Base-by-base conservation (phyloP, 163 green algal species). In the Coccomyxa subellipsoidea region DNA sequence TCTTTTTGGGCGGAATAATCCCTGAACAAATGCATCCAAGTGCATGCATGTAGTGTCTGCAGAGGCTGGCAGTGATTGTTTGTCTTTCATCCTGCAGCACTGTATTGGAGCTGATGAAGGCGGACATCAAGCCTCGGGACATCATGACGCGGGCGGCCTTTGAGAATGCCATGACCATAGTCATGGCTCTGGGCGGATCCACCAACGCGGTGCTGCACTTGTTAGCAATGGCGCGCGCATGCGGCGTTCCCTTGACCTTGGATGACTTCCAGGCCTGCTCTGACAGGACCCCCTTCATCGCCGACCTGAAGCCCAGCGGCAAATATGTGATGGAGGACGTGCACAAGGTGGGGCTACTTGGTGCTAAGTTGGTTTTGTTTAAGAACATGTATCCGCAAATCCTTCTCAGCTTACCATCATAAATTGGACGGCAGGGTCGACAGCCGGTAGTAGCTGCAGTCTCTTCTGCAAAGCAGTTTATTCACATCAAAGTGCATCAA, bases 121-220 rank as follows among this genome's bases (percentile, higher is more conserved):
- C 85, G 15, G 96, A 99, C 90, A 84, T 99, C 75, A 98, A 97
- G 89, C 96, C 96, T 2, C 84, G 90, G 7, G 96, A 99, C 91
- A 99, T 99, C 90, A 98, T 99, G 93, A 98, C 94, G 27, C 84
- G 84, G 53, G 83, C 88, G 38, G 85, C 93, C 2, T 98, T 98
- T 87, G 95, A 99, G 85, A 99, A 99, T 81, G 96, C 97, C 34
- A 98, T 99, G 82, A 88, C 93, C 6, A 83, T 94, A 7, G 85
- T 97, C 78, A 99, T 99, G 92, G 95, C 94, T 0, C 89, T 94
- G 34, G 97, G 96, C 10, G 97, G 97, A 36, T 98, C 92, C 81
- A 99, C 97, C 78, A 99, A 99, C 85, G 97, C 97, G 29, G 97
- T 99, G 84, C 92, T 99, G 84, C 97, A 99, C 90, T 90, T 98